These are phyloP conservation scores for Amauroascus niger DNA, from an alignment of 2,329 filamentous ascomycete genomes.

Conservation along the genomic window DNA sequence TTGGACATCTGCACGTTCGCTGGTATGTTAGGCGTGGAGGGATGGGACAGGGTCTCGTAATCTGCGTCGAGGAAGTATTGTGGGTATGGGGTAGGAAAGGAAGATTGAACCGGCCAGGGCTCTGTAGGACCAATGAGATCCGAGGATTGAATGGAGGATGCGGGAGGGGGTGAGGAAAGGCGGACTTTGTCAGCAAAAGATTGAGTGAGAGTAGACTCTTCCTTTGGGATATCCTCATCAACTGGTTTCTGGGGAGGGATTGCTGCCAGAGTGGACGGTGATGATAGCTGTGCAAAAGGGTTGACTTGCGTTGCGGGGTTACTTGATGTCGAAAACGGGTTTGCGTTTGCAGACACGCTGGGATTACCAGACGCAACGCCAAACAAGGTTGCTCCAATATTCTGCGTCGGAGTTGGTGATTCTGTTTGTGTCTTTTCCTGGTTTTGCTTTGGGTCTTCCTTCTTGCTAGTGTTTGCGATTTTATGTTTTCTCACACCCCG, in stretches of 20 bases:
- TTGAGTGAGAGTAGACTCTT: conserved; percentile 55
- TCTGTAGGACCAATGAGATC: conserved; percentile 37
- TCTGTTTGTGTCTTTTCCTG: conserved; percentile 15
- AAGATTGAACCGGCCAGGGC: conserved; percentile 62
- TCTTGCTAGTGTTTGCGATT: conserved; percentile 25
- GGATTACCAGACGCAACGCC: conserved; percentile 37
- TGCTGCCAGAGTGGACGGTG: conserved; percentile 35
- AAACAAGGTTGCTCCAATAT: conserved; percentile 53
- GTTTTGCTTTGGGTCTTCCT: conserved; percentile 18
- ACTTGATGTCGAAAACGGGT: conserved; percentile 47
- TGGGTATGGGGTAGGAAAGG: conserved; percentile 63
- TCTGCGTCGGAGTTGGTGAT: conserved; percentile 23
- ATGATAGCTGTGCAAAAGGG: conserved; percentile 48
- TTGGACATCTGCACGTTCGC: conserved; percentile 39
- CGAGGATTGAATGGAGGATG: conserved; percentile 15
- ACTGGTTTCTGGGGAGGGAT: conserved; percentile 34
- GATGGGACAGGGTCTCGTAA: conserved; percentile 68
- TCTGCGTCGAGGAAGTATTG: conserved; percentile 79
- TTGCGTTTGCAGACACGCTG: conserved; percentile 33
- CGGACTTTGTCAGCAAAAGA: conserved; percentile 64
- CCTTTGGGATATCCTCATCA: conserved; percentile 28
- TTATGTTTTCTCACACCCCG: conserved; percentile 52
- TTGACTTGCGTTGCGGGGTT: conserved; percentile 39
- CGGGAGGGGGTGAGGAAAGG: conserved; percentile 35
- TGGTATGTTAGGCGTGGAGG: conserved; percentile 42